phyloP scores from a whole-genome alignment of 495 filamentous ascomycete species.

The Xylaria flabelliformis region DNA sequence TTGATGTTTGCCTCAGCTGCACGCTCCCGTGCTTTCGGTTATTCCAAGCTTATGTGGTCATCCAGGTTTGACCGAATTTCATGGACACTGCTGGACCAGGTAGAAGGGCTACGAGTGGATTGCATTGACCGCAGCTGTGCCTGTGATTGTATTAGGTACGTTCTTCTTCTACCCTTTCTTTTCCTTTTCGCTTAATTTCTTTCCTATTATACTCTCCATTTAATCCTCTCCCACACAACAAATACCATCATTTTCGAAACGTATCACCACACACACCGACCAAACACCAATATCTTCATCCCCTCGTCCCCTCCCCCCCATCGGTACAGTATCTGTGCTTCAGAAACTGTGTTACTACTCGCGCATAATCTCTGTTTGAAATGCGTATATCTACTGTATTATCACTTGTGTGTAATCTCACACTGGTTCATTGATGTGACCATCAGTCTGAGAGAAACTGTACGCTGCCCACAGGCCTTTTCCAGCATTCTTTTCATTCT shows the following conservation, averaged over 20 bases:
- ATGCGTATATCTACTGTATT: neutral
- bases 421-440: neutral
- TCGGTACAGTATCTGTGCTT: neutral
- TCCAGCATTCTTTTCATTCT: neutral
- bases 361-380: neutral
- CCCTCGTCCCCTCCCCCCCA: too few relatives aligned
- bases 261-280: neutral
- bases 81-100: too few relatives aligned
- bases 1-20: neutral
- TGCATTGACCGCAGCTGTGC: neutral
- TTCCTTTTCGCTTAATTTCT: neutral
- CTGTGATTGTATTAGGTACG: neutral
- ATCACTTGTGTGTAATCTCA: neutral
- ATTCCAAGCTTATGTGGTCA: neutral
- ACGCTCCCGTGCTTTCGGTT: neutral
- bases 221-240: neutral
- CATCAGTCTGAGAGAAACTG: neutral
- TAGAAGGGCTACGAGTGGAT: neutral
- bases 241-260: neutral
- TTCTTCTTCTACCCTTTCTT: neutral
- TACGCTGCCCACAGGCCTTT: neutral
- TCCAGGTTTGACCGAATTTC: neutral
- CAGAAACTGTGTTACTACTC: neutral
- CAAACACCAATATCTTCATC: neutral
- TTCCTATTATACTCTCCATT: neutral